Base-by-base conservation (phyloP, 2,329 filamentous ascomycete species). In the Alternaria incomplexa region DNA sequence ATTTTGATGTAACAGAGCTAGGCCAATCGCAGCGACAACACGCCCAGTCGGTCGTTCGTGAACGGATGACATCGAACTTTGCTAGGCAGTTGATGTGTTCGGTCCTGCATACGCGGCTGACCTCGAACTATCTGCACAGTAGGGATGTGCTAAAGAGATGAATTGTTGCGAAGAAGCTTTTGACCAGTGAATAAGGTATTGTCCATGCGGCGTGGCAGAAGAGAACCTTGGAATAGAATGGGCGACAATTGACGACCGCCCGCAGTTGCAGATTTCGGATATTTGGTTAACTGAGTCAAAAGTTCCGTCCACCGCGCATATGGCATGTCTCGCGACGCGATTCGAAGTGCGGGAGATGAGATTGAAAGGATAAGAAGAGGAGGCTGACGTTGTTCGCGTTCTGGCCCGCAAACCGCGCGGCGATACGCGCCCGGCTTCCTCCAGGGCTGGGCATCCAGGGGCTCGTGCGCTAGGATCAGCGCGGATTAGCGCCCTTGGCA, bases 261-360 rank as follows among this genome's bases (percentile, higher is more conserved):
- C 1, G 13, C 15, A n/a, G 2, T 36, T 36, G 15, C 15, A 1
- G 15, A n/a, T 9, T 9, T 36, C 2, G 26, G 30, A n/a, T 36
- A 1, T 36, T 9, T 3, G 0, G 15, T 5, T n/a, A 1, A n/a
- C 15, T 6, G 32, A 17, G 1, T 40, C 32, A 10, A 3, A 5
- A 5, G 15, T 17, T 5, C 32, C 32, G 8, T 17, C 8, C 32
- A 40, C 8, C 1, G 32, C 15, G 8, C 15, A 40, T 40, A 10
- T 40, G 15, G 32, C 9, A 40, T 40, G 32, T 40, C 32, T 40
- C 32, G 32, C 15, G 44, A 46, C 20, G 12, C 7, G 44, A 46
- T 23, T 23, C 20, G 44, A 46, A 12, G 44, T 46, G 20, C 22
- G 12, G 20, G 44, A 22, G 20, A 22, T 22, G 20, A 12, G 6